phyloP scores from a whole-genome alignment of 2,329 filamentous ascomycete species.

The Penicillium occitanis region DNA sequence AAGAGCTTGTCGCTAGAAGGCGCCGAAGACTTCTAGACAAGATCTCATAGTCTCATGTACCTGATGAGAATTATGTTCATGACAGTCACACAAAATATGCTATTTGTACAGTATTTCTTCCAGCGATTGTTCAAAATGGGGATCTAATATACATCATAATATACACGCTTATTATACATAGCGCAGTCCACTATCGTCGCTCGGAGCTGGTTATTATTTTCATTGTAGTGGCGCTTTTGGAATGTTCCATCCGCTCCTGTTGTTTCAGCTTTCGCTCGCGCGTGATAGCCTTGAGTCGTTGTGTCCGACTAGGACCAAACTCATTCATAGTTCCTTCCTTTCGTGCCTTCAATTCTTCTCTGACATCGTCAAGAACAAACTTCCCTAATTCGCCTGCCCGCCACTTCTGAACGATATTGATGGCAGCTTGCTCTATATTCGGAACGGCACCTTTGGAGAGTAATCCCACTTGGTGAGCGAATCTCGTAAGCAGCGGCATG shows the following conservation, averaged over 20 bases:
- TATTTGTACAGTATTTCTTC: neutral
- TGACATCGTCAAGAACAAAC: conserved; percentile 77
- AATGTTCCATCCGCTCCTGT: conserved; percentile 1
- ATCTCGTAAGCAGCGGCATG: conserved; percentile 65
- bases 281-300: conserved; percentile 39
- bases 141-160: conserved; percentile 1
- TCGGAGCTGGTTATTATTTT: conserved; percentile 22
- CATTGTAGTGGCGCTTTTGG: conserved; percentile 19
- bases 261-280: conserved; percentile 34
- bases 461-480: conserved; percentile 74
- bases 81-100: neutral
- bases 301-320: conserved; percentile 43
- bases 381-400: conserved; percentile 71
- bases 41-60: conserved; percentile 49
- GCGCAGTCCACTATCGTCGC: conserved; percentile 8
- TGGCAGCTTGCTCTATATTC: conserved; percentile 69
- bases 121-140: neutral
- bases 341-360: conserved; percentile 58
- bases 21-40: conserved; percentile 82
- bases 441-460: conserved; percentile 70
- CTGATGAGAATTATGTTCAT: neutral
- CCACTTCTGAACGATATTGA: conserved; percentile 82
- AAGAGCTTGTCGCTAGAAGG: conserved; percentile 84
- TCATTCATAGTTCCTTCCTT: conserved; percentile 29
- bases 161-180: conserved; percentile 4